Evolutionary conservation across 331 rosid species (phyloP).

Genomic region (Malus hybrid): DNA sequence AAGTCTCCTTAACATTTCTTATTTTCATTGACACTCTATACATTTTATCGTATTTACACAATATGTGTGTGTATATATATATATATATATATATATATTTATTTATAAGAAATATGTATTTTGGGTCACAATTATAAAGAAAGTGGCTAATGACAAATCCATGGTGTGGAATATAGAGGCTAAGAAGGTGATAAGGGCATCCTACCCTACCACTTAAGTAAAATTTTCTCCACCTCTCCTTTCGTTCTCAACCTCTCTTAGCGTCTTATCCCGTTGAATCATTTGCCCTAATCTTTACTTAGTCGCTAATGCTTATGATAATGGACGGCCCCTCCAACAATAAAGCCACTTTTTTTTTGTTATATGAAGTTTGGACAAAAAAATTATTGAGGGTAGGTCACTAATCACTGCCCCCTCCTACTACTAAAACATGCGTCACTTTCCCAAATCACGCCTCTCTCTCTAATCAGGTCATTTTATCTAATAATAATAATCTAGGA

Average conservation of each 20-base stretch:
- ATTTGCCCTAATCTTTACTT: slow-evolving; percentile 57
- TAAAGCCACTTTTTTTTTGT: slow-evolving; percentile 38
- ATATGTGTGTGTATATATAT: too few relatives aligned
- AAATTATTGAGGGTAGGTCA: slow-evolving; percentile 31
- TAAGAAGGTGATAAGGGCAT: slow-evolving; percentile 65
- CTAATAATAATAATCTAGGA: background rate
- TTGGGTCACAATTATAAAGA: background rate
- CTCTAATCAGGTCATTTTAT: slow-evolving; percentile 3
- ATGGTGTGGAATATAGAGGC: slow-evolving; percentile 12
- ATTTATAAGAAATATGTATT: background rate
- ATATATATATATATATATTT: too few relatives aligned
- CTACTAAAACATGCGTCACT: slow-evolving; percentile 8
- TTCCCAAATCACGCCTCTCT: background rate
- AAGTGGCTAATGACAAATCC: slow-evolving; percentile 9
- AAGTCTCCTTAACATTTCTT: too few relatives aligned
- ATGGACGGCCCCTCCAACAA: slow-evolving; percentile 48
- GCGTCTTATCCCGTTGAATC: slow-evolving; percentile 44
- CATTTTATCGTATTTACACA: too few relatives aligned
- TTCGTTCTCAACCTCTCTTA: slow-evolving; percentile 43
- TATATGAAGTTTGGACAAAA: slow-evolving; percentile 15
- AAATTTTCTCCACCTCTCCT: slow-evolving; percentile 39
- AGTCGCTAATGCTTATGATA: slow-evolving; percentile 56
- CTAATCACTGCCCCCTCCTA: background rate
- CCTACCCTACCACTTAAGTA: slow-evolving; percentile 71
- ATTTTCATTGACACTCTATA: background rate